These are phyloP conservation scores for Vitis labrusca DNA, from an alignment of 164 flowering plant species.

Conservation along the genomic window DNA sequence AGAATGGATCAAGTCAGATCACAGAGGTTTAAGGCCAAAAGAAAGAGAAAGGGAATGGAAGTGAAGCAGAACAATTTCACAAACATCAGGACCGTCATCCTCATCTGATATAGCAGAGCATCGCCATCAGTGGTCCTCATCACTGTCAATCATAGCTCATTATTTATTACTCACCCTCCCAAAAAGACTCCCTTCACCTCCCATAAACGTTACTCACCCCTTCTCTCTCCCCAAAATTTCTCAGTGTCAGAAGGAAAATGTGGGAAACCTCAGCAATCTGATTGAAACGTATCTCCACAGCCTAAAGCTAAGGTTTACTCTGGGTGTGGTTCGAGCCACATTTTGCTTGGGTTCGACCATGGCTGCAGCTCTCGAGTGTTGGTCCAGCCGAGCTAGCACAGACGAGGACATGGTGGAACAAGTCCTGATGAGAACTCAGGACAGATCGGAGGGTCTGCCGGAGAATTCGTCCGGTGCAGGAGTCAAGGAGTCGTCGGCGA, in stretches of 20 bases:
- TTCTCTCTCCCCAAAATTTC: slow-evolving; percentile 1
- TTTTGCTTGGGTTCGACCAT: slow-evolving; percentile 24
- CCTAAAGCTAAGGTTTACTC: not conserved
- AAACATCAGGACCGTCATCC: not conserved
- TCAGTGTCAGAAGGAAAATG: slow-evolving; percentile 4
- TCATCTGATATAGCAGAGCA: not conserved
- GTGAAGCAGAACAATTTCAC: not conserved
- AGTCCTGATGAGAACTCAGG: slow-evolving; percentile 68
- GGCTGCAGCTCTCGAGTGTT: slow-evolving; percentile 95
- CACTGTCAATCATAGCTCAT: slow-evolving; percentile 1
- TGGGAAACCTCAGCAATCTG: slow-evolving; percentile 4
- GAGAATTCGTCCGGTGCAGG: slow-evolving; percentile 14
- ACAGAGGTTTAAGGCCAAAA: too few relatives aligned
- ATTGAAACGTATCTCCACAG: not conserved
- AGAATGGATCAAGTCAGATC: too few relatives aligned
- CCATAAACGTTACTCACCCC: too few relatives aligned
- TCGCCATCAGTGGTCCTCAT: not conserved
- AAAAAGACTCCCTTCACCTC: not conserved
- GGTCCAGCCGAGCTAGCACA: slow-evolving; percentile 79
- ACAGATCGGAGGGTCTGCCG: slow-evolving; percentile 65
- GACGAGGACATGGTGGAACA: slow-evolving; percentile 93
- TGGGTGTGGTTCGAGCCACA: not conserved
- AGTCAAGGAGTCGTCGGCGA: slow-evolving; percentile 36
- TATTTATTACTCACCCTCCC: slow-evolving; percentile 14
- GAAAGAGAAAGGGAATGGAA: too few relatives aligned